Evolutionary conservation across 306 rosid species (phyloP).

Genomic region (Vigna reflexopilosa): DNA sequence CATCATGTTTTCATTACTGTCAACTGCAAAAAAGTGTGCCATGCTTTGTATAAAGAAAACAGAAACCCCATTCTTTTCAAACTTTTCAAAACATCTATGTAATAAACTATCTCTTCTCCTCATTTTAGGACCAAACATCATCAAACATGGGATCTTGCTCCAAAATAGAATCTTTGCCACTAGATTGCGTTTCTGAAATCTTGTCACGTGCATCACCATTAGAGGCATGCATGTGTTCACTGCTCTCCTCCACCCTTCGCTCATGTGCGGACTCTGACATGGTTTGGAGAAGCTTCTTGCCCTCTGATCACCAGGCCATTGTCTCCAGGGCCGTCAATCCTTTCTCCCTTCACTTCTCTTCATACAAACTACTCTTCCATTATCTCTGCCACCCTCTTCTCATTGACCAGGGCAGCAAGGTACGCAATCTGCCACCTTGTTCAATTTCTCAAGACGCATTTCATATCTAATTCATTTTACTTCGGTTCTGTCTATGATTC

Average conservation of each 20-base stretch:
- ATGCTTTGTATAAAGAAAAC: background rate
- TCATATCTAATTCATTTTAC: no score
- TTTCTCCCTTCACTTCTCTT: conserved; percentile 33
- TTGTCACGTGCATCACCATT: conserved; percentile 56
- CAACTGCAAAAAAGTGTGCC: background rate
- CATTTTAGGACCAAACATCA: no score
- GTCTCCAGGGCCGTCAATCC: conserved; percentile 48
- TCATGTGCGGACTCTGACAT: conserved; percentile 54
- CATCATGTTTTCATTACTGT: background rate
- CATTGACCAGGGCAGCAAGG: conserved; percentile 64
- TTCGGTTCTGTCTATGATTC: background rate
- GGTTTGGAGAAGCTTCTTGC: conserved; percentile 67
- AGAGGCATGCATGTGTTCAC: conserved; percentile 52
- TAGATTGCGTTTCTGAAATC: conserved; percentile 56
- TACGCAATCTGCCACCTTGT: background rate
- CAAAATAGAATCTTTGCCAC: conserved; percentile 49
- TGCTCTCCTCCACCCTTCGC: conserved; percentile 53
- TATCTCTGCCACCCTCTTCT: conserved; percentile 53
- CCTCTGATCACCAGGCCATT: conserved; percentile 52
- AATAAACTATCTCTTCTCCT: background rate
- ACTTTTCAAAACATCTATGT: no score
- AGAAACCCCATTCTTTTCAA: background rate
- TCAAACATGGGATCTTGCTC: conserved; percentile 35
- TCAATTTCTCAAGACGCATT: no score
- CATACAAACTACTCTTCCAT: conserved; percentile 60